A percentile compares a stretch with the other conserved stretches of the same genome.
Conservation (phyloP, 306 rosid species). For the Corylus americana region DNA sequence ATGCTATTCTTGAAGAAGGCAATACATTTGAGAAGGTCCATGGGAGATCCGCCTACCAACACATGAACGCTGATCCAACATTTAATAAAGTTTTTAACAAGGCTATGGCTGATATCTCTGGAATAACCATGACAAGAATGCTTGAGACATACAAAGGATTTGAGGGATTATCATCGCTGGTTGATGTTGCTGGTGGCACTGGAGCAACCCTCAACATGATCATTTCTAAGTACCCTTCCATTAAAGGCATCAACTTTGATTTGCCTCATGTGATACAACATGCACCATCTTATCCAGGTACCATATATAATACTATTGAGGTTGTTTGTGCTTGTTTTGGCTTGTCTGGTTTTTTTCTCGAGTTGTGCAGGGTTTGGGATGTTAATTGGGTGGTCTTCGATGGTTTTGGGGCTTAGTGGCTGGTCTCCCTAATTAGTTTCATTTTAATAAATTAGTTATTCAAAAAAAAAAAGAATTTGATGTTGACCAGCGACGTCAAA, state of each 20-base stretch:
- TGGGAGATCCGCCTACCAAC: slow-evolving; percentile 25
- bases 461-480: too few relatives aligned
- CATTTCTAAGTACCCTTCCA: slow-evolving; percentile 33
- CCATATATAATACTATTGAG: too few relatives aligned
- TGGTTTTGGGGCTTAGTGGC: too few relatives aligned
- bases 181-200: slow-evolving; percentile 45
- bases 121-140: slow-evolving; percentile 15
- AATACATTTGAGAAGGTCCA: slow-evolving; percentile 31
- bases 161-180: slow-evolving; percentile 34
- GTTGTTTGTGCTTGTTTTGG: too few relatives aligned
- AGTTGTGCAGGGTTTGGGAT: too few relatives aligned
- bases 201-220: slow-evolving; percentile 35
- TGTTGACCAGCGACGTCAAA: neutral
- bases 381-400: too few relatives aligned
- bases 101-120: slow-evolving; percentile 18
- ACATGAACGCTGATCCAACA: slow-evolving; percentile 10
- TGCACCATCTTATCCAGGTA: neutral
- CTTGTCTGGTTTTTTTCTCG: too few relatives aligned
- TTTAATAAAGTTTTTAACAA: slow-evolving; percentile 22
- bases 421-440: too few relatives aligned
- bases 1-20: slow-evolving; percentile 18
- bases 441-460: too few relatives aligned
- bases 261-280: slow-evolving; percentile 39
- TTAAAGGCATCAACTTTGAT: slow-evolving; percentile 43
- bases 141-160: slow-evolving; percentile 33